A percentile compares a stretch with the other conserved stretches of the same genome.
Conservation (phyloP, 2,329 filamentous ascomycete genomes). For the Cladosporium sp. region DNA sequence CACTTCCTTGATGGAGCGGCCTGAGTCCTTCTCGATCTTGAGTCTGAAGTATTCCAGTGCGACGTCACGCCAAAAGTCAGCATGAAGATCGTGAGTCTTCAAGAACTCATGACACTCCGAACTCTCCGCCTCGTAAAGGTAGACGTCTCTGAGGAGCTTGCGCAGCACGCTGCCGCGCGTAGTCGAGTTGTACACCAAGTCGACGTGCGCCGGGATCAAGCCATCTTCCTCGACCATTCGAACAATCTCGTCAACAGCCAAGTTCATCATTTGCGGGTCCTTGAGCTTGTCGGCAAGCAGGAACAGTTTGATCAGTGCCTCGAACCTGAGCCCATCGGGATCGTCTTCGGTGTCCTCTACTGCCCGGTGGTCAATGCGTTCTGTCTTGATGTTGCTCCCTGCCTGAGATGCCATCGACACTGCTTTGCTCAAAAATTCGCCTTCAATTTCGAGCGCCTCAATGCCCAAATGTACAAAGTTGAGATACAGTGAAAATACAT, state of each 20-base stretch:
- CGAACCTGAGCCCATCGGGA: neutral
- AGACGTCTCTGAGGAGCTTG: neutral
- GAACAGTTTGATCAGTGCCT: neutral
- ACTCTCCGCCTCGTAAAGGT: neutral
- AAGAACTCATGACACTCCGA: neutral
- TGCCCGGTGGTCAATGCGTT: neutral
- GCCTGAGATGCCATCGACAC: too few species aligned
- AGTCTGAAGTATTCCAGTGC: neutral
- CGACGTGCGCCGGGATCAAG: neutral
- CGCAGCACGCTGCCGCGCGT: neutral
- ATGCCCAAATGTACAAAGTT: neutral
- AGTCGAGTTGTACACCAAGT: neutral
- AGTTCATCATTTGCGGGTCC: neutral
- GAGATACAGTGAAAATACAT: neutral
- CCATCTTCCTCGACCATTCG: neutral
- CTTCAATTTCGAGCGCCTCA: neutral
- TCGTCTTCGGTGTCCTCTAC: neutral
- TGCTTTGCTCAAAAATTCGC: neutral
- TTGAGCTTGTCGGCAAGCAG: neutral
- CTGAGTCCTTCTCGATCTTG: neutral
- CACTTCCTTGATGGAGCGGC: neutral
- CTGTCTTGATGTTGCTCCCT: neutral
- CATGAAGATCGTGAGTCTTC: neutral
- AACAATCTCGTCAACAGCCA: neutral
- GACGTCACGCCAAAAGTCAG: neutral